Evolutionary conservation across 139 green algal species (phyloP), one percentile per base, ranked within the genome.

Genomic region (Chlamydomonas incerta): DNA sequence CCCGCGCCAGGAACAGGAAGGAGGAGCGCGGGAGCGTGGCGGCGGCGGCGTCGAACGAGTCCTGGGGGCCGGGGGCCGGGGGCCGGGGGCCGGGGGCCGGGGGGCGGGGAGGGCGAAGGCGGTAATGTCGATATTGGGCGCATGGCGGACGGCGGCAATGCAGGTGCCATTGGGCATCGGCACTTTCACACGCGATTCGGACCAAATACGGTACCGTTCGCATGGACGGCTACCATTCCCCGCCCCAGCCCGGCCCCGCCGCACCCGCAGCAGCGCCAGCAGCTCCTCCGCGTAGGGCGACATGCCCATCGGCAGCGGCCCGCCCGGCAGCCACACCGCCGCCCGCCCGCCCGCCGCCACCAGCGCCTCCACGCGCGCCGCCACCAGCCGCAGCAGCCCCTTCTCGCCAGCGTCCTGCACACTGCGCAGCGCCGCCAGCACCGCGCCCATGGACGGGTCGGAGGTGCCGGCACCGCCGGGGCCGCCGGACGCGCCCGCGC

Each of bases 251-350:
- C 9, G 15, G 10, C 69, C 50, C 29, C 10, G 35, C 28, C 88
- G 14, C 41, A 89, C 93, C 91, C 92, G 89, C 13, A 96, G 71
- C 62, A 87, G 88, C 18, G 85, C 74, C 24, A 95, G 74, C 65
- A 96, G 89, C 37, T 93, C 90, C 0, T 90, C 81, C 0, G 92
- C 83, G 71, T 93, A 90, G 3, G 80, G 57, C 79, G 83, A 91
- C 26, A 72, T 79, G 28, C 55, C 67, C 2, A 50, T n/a, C 29
- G 83, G 81, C 35, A 90, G 80, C 34, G 91, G 88, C 80, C 84
- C 76, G 2, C 67, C 33, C 0, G 93, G 93, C 67, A 84, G 67
- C 93, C 93, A 96, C 28, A 88, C 66, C 29, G 83, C 58, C 37
- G 76, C 76, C 71, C 72, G 80, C 35, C 57, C 37, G n/a, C 65